Evolutionary conservation across 164 flowering plant species (phyloP).

Genomic region (Echeveria elegans): DNA sequence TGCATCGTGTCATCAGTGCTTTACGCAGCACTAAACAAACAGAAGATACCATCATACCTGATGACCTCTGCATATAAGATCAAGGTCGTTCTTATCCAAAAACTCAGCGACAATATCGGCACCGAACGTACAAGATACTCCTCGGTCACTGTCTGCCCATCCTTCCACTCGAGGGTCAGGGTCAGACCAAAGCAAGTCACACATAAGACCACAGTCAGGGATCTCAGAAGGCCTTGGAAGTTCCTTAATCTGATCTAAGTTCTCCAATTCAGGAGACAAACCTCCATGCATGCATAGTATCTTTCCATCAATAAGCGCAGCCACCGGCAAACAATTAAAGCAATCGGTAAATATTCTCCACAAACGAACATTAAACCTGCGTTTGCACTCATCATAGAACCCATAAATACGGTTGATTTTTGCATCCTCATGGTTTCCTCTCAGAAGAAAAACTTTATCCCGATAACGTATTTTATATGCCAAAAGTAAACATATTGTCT

Average conservation of each 20-base stretch:
- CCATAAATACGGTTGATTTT: conserved; percentile 45
- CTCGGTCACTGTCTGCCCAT: conserved; percentile 48
- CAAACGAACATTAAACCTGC: too few relatives aligned
- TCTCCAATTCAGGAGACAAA: conserved; percentile 39
- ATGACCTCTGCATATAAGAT: conserved; percentile 54
- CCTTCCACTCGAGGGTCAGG: conserved; percentile 37
- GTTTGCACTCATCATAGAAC: too few relatives aligned
- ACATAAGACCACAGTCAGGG: conserved; percentile 49
- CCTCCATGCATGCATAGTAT: conserved; percentile 51
- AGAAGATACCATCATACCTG: conserved; percentile 24
- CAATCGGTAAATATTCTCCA: too few relatives aligned
- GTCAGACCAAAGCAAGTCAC: conserved; percentile 56
- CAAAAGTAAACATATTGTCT: conserved; percentile 50
- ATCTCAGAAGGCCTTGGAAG: conserved; percentile 43
- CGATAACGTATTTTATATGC: conserved; percentile 50
- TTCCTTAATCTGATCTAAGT: conserved; percentile 35
- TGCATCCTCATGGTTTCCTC: conserved; percentile 61
- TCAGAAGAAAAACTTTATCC: conserved; percentile 31
- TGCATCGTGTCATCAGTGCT: too few relatives aligned
- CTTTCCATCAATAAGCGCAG: too few relatives aligned
- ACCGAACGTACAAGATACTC: conserved; percentile 48
- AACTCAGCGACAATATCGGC: conserved; percentile 37
- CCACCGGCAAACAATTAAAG: too few relatives aligned
- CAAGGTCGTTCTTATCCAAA: conserved; percentile 45
- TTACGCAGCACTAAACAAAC: too few relatives aligned